Base-by-base conservation (phyloP, 495 filamentous ascomycete species). In the Oidiodendron maius region DNA sequence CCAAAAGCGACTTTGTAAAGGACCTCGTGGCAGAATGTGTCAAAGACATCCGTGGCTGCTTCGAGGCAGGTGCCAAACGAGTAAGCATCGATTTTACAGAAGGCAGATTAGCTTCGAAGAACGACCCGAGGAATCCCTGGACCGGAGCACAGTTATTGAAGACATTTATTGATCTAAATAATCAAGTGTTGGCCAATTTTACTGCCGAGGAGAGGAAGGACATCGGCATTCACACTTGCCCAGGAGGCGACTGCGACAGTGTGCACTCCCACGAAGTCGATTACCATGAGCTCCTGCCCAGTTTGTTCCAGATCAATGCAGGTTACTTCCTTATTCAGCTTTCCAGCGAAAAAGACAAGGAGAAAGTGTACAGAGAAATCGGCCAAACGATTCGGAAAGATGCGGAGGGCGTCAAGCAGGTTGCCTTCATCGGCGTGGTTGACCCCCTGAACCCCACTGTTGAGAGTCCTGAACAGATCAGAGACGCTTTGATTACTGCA, bases 31-130 rank as follows among this genome's bases (percentile, higher is more conserved):
- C 67, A 35, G 68, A 69, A 46, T 71, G 68, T 34, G 68, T 66
- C 45, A 71, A 67, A 52, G 68, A 71, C 47, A 71, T 71, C 42
- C 53, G 68, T 6, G 60, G 61, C 38, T 71, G 66, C 35, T 71
- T 71, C 51, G 61, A 66, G 36, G 63, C 58, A 3, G 68, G 68
- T 10, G 68, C 66, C 16, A 46, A 59, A 32, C 57, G 68, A 20
- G 68, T 71, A 9, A 64, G 62, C 22, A 67, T 71, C 23, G 68
- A 71, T 45, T 71, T 71, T 34, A 69, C 68, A 8, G 68, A 71
- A 56, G 68, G 64, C 9, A 50, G 62, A 17, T 60, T 71, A 12
- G 66, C 68, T 2, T 53, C 55, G 20, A 69, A 64, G 26, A 71
- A 69, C 18, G 68, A 71, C 38, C 60, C 61, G 2, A 52, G 61